phyloP scores from a whole-genome alignment of 345 rosid genomes.

The Dimocarpus longan region DNA sequence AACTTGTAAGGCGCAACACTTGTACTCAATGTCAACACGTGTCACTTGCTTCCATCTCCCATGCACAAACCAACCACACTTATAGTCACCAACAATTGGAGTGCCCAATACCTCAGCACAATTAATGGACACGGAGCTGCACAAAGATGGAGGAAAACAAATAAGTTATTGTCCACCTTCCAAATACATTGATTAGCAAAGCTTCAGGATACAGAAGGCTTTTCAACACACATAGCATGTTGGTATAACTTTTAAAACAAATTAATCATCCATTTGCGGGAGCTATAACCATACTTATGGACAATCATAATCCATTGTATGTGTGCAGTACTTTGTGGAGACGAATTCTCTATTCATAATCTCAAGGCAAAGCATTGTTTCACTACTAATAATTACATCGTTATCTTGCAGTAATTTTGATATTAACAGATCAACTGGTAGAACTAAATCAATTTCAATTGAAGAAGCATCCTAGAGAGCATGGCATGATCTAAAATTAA shows the following conservation, averaged over 20 bases:
- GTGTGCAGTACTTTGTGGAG: neutral
- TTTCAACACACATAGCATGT: neutral
- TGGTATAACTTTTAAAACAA: neutral
- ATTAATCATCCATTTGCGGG: neutral
- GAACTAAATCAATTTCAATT: no score
- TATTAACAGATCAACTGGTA: no score
- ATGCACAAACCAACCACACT: conserved; percentile 93
- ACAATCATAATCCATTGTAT: neutral
- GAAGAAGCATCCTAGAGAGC: no score
- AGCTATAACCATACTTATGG: neutral
- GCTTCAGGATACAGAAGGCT: neutral
- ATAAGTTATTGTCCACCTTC: neutral
- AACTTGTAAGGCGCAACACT: conserved; percentile 74
- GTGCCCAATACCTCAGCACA: conserved; percentile 96
- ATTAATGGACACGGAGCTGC: conserved; percentile 77
- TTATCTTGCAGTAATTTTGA: no score
- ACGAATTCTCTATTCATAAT: no score
- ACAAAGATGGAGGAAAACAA: conserved; percentile 11
- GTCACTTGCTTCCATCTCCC: conserved; percentile 86
- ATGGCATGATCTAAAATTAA: no score
- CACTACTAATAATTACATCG: no score
- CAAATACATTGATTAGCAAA: neutral
- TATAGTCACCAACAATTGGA: conserved; percentile 88
- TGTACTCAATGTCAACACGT: conserved; percentile 54
- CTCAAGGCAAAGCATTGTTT: no score